Conservation (phyloP, 345 rosid species). For the Nasturtium officinale region DNA sequence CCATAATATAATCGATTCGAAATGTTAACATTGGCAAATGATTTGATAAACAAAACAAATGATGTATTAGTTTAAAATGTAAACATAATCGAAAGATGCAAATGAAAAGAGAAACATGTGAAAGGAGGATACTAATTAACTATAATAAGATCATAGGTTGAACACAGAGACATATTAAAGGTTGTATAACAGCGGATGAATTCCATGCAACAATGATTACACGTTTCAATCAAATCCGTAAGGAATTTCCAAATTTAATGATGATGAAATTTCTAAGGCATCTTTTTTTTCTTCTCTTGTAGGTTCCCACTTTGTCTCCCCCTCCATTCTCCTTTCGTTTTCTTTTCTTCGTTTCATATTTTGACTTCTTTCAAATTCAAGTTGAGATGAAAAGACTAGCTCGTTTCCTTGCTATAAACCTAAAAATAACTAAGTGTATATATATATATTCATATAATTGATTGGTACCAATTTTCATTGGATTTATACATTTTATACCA, state of each 20-base stretch:
- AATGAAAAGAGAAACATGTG: background rate
- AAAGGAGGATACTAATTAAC: background rate
- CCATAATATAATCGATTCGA: background rate
- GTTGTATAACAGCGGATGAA: slow-evolving; percentile 52
- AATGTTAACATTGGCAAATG: background rate
- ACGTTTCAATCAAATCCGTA: slow-evolving; percentile 58
- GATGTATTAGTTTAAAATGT: background rate
- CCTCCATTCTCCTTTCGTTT: slow-evolving; percentile 5
- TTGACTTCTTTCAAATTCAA: background rate
- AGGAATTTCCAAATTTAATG: slow-evolving; percentile 62
- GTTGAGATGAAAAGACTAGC: background rate
- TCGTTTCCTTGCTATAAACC: slow-evolving; percentile 13
- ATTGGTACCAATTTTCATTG: background rate
- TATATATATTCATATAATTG: background rate
- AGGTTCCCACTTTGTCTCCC: slow-evolving; percentile 57
- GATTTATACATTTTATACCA: background rate
- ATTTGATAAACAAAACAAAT: background rate
- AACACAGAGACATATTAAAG: slow-evolving; percentile 44
- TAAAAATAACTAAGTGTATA: background rate
- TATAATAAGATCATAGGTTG: slow-evolving; percentile 22
- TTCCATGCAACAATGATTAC: slow-evolving; percentile 96
- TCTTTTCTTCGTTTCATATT: slow-evolving; percentile 4
- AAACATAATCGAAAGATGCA: slow-evolving; percentile 16
- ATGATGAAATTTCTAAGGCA: slow-evolving; percentile 74
- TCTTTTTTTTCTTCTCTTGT: slow-evolving; percentile 41